phyloP scores from a whole-genome alignment of 83 land plant genomes.

The Thuja plicata region DNA sequence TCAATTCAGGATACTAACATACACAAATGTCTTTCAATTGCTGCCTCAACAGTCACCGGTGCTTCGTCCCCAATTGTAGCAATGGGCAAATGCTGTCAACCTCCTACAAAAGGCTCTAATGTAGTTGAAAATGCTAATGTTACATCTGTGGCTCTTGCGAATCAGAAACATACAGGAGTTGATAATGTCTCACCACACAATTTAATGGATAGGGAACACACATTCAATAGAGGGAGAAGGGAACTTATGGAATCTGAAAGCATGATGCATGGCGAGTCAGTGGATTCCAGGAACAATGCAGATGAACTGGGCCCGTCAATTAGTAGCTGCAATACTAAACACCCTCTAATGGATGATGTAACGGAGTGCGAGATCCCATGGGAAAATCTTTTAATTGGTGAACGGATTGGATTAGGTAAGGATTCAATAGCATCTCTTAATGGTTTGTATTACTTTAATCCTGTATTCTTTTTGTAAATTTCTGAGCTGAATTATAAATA shows the following conservation, averaged over 20 bases:
- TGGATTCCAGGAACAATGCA: not conserved
- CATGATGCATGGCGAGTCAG: not conserved
- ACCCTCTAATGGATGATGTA: constrained; percentile 43
- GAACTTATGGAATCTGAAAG: not conserved
- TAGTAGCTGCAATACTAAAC: not conserved
- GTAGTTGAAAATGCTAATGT: not conserved
- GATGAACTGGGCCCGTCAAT: not conserved
- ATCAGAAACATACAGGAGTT: not conserved
- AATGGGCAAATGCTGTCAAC: constrained; percentile 7
- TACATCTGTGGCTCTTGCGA: constrained; percentile 5
- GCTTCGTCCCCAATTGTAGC: not conserved
- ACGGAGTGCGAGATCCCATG: constrained; percentile 77
- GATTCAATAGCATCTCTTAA: not conserved
- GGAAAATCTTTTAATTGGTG: constrained; percentile 84
- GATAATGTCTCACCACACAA: not conserved
- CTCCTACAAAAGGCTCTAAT: not conserved
- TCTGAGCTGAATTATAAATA: not conserved
- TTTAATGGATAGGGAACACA: not conserved
- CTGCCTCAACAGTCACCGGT: constrained; percentile 17
- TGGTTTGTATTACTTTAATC: not conserved
- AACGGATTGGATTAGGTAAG: constrained; percentile 86
- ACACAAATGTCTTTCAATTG: constrained; percentile 16
- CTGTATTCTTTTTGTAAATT: not conserved
- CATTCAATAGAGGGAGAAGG: not conserved
- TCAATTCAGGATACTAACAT: constrained; percentile 4